Evolutionary conservation across 441 rosid species (phyloP), one percentile per base, ranked within the genome.

Genomic region (Erodium moschatum): DNA sequence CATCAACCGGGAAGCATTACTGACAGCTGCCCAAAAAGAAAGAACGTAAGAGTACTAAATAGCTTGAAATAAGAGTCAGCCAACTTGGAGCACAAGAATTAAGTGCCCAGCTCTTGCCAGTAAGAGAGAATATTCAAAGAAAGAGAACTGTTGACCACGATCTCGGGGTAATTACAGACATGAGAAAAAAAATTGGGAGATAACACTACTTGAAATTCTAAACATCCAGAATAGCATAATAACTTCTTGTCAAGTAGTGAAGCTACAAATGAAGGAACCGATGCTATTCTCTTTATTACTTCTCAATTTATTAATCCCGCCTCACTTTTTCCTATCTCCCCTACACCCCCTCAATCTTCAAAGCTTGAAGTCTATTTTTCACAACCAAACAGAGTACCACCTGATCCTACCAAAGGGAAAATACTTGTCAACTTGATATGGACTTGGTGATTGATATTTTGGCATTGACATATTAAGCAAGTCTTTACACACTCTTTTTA

Each of bases 1-100:
- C 87, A 94, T 76, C 74, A 94, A 81, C 80, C 76, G 84, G 46
- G 97, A 85, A 70, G 86, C 88, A 82, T 71, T 88, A 65, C 77
- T 81, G 50, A 91, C 71, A 80, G 97, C 98, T 94, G 81, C 62
- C 74, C 64, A 60, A n/a, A 21, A 18, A 58, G 27, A 19, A 20
- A 69, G 33, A 46, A 42, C 52, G 33, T 70, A 54, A 65, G 44
- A 69, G 40, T 60, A 20, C 18, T 29, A 66, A 63, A 24, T 38
- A 58, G 33, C 31, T 40, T n/a, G 12, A 58, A 58, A 58, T 58
- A 16, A 58, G 63, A 58, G 12, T 19, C 21, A 58, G 6, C 29
- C 63, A 58, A 58, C 27, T 13, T 58, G 10, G 29, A 58, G 63
- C 27, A 58, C 12, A 10, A 58, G 63, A 19, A 18, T 19, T 58